Evolutionary conservation across 208 protist genomes (phyloP).

Genomic region (Crithidia thermophila): DNA sequence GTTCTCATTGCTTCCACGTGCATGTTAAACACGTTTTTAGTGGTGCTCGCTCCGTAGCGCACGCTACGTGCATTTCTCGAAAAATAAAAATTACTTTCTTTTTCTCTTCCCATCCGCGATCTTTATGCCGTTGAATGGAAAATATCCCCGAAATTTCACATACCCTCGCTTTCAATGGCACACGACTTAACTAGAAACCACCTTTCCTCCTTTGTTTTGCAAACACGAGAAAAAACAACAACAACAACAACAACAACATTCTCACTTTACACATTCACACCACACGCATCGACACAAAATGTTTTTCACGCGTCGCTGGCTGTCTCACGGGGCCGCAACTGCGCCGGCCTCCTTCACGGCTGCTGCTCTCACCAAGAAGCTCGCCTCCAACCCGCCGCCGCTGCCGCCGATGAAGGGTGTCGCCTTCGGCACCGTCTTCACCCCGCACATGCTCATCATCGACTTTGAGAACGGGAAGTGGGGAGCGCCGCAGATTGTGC

Average conservation of each 20-base stretch:
- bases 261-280: no score
- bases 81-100: no score
- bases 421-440: conserved; percentile 94
- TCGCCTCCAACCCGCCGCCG: conserved; percentile 50
- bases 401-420: conserved; percentile 62
- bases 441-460: conserved; percentile 97
- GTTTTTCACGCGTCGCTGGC: conserved; percentile 12
- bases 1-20: no score
- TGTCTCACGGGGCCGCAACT: not conserved
- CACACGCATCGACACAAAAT: conserved; percentile 14
- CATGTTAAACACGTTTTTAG: no score
- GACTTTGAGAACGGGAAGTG: conserved; percentile 87
- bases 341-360: conserved; percentile 29
- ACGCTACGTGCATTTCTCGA: no score
- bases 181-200: no score
- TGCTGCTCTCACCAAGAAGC: conserved; percentile 25
- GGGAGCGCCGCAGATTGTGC: conserved; percentile 72
- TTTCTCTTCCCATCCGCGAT: no score
- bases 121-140: no score
- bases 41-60: no score
- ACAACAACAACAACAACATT: not conserved
- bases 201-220: not conserved
- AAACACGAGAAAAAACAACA: no score
- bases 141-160: no score
- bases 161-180: no score